These are phyloP conservation scores for Pythium utonaiense DNA, from an alignment of 352 stramenopile species.

Conservation along the genomic window DNA sequence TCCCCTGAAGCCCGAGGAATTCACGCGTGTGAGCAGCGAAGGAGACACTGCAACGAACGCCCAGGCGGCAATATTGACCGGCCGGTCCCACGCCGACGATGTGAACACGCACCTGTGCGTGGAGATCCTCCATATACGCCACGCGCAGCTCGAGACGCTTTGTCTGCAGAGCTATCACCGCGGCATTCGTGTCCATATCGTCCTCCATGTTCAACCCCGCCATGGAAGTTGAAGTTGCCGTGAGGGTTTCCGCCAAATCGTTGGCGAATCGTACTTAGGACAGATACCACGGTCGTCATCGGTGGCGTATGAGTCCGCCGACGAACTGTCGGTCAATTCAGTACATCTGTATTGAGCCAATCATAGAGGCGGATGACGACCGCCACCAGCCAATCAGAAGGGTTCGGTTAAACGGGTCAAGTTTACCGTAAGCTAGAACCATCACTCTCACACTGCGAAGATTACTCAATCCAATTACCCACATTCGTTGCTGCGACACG, in stretches of 20 bases:
- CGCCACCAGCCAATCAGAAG: not conserved
- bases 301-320: not conserved
- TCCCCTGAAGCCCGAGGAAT: conserved; percentile 20
- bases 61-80: not conserved
- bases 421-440: not conserved
- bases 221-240: conserved; percentile 19
- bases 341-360: not conserved
- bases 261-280: conserved; percentile 1
- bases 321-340: not conserved
- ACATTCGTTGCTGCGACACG: not conserved
- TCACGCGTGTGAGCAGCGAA: not conserved
- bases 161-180: not conserved
- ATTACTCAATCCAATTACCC: not conserved
- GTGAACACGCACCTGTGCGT: conserved; percentile 4
- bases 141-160: conserved; percentile 24
- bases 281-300: not conserved
- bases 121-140: conserved; percentile 19
- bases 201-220: not conserved
- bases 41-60: not conserved
- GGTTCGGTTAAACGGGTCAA: not conserved
- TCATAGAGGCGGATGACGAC: not conserved
- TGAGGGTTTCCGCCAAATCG: not conserved
- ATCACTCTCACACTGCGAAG: not conserved
- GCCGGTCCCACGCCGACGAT: not conserved
- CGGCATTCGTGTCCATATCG: not conserved